phyloP scores from a whole-genome alignment of 495 filamentous ascomycete species.

The Hypoxylon rickii region DNA sequence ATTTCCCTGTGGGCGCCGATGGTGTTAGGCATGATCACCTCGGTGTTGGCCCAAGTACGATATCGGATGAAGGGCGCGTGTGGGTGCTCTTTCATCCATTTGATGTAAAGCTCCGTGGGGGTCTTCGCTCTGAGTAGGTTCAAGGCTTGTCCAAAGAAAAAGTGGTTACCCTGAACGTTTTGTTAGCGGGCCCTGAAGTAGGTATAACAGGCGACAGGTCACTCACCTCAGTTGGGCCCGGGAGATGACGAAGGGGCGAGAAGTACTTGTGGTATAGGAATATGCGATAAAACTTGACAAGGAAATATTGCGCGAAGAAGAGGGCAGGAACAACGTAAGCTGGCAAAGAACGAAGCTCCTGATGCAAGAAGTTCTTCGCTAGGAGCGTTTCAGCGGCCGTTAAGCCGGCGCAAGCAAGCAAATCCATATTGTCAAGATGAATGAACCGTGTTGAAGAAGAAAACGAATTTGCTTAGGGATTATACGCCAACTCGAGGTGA shows the following conservation, averaged over 20 bases:
- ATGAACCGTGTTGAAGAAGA: not conserved
- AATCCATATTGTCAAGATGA: conserved; percentile 1
- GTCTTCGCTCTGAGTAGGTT: conserved; percentile 10
- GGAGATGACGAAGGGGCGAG: conserved; percentile 33
- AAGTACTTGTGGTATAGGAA: conserved; percentile 30
- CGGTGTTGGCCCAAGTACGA: conserved; percentile 31
- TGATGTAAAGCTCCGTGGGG: conserved; percentile 20
- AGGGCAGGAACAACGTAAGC: conserved; percentile 2
- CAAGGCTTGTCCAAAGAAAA: conserved; percentile 16
- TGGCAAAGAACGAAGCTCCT: not conserved
- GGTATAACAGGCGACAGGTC: not conserved
- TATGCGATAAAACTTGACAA: conserved; percentile 28
- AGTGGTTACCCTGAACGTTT: conserved; percentile 9
- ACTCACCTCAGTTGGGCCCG: conserved; percentile 28
- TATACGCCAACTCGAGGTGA: too few species aligned
- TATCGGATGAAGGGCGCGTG: conserved; percentile 37
- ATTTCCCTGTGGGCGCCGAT: conserved; percentile 38
- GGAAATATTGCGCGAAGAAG: conserved; percentile 23
- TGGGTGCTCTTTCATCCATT: conserved; percentile 30
- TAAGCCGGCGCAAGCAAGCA: conserved; percentile 11
- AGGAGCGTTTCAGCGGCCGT: conserved; percentile 1
- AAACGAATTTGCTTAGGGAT: not conserved
- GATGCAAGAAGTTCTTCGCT: not conserved
- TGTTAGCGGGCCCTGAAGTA: not conserved
- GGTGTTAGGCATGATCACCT: conserved; percentile 35